These are phyloP conservation scores for Ceratobasidium papillatum DNA, from an alignment of 1,284 basidiomycete genomes.

Conservation along the genomic window DNA sequence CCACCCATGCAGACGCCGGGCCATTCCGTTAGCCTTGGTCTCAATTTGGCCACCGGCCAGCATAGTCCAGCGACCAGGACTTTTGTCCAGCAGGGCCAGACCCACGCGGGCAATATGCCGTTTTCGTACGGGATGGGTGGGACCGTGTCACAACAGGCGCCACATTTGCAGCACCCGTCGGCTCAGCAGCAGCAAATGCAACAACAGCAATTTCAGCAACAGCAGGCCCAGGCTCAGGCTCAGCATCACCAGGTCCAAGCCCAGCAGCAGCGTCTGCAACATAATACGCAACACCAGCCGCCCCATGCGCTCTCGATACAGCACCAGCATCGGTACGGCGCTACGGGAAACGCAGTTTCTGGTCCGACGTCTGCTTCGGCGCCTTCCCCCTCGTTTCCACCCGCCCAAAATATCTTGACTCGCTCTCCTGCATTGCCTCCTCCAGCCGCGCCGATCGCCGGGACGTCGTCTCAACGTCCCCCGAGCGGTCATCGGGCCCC, in stretches of 20 bases:
- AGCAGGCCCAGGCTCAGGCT: background rate
- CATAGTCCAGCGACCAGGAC: slow-evolving; percentile 34
- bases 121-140: slow-evolving; percentile 9
- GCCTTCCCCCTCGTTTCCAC: slow-evolving; percentile 31
- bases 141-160: slow-evolving; percentile 20
- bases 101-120: slow-evolving; percentile 32
- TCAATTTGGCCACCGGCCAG: slow-evolving; percentile 20
- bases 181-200: slow-evolving; percentile 21
- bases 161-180: slow-evolving; percentile 14
- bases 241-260: slow-evolving; percentile 10
- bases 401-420: slow-evolving; percentile 26
- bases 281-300: background rate
- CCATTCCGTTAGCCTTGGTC: slow-evolving; percentile 14
- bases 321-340: slow-evolving; percentile 30
- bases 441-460: slow-evolving; percentile 25
- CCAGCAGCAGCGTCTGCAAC: slow-evolving; percentile 19
- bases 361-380: slow-evolving; percentile 39
- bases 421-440: slow-evolving; percentile 35
- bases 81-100: slow-evolving; percentile 30
- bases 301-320: slow-evolving; percentile 18
- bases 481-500: slow-evolving; percentile 34
- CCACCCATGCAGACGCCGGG: slow-evolving; percentile 18
- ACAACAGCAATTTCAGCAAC: slow-evolving; percentile 18
- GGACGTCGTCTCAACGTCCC: slow-evolving; percentile 31
- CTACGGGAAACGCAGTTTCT: slow-evolving; percentile 31